Conservation (phyloP, 1,284 basidiomycete genomes). For the Leccinum fallax region DNA sequence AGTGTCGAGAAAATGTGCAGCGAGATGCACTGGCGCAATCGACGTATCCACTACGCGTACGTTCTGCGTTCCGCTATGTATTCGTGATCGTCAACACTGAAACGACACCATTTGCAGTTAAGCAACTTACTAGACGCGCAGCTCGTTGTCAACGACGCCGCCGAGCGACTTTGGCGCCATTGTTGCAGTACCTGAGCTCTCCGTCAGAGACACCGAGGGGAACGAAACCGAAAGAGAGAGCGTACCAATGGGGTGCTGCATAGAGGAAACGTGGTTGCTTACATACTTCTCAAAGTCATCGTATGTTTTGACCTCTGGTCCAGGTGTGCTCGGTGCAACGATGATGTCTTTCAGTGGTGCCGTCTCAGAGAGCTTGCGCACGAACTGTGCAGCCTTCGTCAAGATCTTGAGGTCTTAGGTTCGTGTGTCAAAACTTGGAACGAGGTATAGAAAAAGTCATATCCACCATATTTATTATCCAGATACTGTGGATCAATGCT, state of each 20-base stretch:
- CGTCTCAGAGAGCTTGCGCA: conserved; percentile 21
- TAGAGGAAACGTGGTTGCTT: background rate
- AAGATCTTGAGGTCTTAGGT: conserved; percentile 18
- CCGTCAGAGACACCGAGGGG: background rate
- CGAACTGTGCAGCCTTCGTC: conserved; percentile 20
- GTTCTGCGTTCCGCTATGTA: conserved; percentile 20
- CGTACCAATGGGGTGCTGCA: conserved; percentile 21
- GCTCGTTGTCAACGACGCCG: conserved; percentile 21
- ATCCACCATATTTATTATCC: conserved; percentile 17
- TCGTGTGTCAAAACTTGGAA: background rate
- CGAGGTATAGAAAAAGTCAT: background rate
- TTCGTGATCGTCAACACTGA: background rate
- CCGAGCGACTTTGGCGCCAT: conserved; percentile 21
- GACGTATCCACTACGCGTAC: conserved; percentile 23
- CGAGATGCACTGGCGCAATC: conserved; percentile 16
- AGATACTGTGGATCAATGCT: conserved; percentile 18
- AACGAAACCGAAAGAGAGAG: background rate
- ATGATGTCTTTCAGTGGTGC: conserved; percentile 21
- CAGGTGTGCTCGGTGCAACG: conserved; percentile 21
- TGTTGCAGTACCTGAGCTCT: conserved; percentile 15
- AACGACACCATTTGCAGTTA: background rate
- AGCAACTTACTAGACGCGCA: conserved; percentile 20
- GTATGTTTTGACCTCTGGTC: conserved; percentile 23
- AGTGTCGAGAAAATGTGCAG: conserved; percentile 20
- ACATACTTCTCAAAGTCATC: conserved; percentile 20